Percentiles rank a stretch among this genome's conserved stretches.
Evolutionary conservation across 2,329 filamentous ascomycete species (phyloP).

Genomic region (Colletotrichum lindemuthianum): DNA sequence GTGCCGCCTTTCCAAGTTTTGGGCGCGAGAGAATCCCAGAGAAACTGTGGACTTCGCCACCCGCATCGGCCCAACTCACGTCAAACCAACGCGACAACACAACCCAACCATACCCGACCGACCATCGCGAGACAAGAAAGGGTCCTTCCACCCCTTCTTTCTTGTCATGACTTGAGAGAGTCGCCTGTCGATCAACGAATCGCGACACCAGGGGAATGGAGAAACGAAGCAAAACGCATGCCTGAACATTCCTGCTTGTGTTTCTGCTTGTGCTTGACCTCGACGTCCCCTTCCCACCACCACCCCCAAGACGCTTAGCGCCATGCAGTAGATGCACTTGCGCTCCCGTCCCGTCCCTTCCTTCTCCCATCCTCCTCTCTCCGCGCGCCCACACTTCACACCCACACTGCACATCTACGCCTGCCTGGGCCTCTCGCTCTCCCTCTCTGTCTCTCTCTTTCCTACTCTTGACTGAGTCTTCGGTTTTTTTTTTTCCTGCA

Average conservation of each 20-base stretch:
- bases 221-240: slow-evolving; percentile 34
- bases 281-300: no score
- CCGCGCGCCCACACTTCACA: no score
- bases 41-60: slow-evolving; percentile 24
- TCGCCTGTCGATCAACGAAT: slow-evolving; percentile 32
- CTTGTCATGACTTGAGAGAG: slow-evolving; percentile 33
- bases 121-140: not conserved
- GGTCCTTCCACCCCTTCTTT: not conserved
- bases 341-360: slow-evolving; percentile 36
- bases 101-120: not conserved
- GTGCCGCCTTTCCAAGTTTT: slow-evolving; percentile 25
- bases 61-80: slow-evolving; percentile 18
- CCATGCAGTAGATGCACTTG: slow-evolving; percentile 37
- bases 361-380: slow-evolving; percentile 15
- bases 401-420: not conserved
- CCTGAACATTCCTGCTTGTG: slow-evolving; percentile 31
- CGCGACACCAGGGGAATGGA: slow-evolving; percentile 35
- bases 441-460: slow-evolving; percentile 21
- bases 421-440: slow-evolving; percentile 22
- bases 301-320: slow-evolving; percentile 31
- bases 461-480: slow-evolving; percentile 6
- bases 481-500: slow-evolving; percentile 18
- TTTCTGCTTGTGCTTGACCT: slow-evolving; percentile 10
- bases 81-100: slow-evolving; percentile 2
- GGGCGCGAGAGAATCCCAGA: not conserved